phyloP scores from a whole-genome alignment of 2,329 filamentous ascomycete genomes.

The Claviceps maximensis region DNA sequence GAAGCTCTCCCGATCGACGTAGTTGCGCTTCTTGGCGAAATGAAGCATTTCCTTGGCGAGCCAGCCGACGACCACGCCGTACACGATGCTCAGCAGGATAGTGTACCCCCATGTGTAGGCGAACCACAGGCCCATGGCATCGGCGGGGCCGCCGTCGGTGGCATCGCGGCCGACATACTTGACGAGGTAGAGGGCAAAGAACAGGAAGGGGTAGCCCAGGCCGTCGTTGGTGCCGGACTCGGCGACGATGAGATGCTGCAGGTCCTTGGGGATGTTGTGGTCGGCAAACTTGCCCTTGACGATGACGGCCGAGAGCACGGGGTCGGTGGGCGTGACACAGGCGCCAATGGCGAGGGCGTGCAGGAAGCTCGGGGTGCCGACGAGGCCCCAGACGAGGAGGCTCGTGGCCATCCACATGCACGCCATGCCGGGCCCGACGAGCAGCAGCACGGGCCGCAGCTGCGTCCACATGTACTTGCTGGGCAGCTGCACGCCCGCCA shows the following conservation, averaged over 20 bases:
- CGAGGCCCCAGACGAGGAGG: slow-evolving; percentile 62
- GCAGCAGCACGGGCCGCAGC: slow-evolving; percentile 61
- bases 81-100: slow-evolving; percentile 64
- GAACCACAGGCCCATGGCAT: slow-evolving; percentile 70
- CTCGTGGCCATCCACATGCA: slow-evolving; percentile 79
- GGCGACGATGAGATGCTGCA: slow-evolving; percentile 69
- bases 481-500: slow-evolving; percentile 79
- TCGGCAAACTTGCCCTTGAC: slow-evolving; percentile 91
- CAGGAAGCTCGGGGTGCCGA: slow-evolving; percentile 58
- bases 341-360: slow-evolving; percentile 70
- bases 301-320: slow-evolving; percentile 75
- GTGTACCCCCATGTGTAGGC: slow-evolving; percentile 75
- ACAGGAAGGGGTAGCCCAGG: slow-evolving; percentile 77
- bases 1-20: slow-evolving; percentile 78
- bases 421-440: slow-evolving; percentile 75
- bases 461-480: slow-evolving; percentile 66
- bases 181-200: slow-evolving; percentile 71
- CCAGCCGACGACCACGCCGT: slow-evolving; percentile 69
- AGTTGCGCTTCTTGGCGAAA: slow-evolving; percentile 69
- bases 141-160: slow-evolving; percentile 43
- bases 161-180: slow-evolving; percentile 55
- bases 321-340: slow-evolving; percentile 87
- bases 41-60: slow-evolving; percentile 69
- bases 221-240: slow-evolving; percentile 88
- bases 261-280: slow-evolving; percentile 67